These are phyloP conservation scores for Venturia oleaginea DNA, from an alignment of 2,329 filamentous ascomycete species.

Conservation along the genomic window DNA sequence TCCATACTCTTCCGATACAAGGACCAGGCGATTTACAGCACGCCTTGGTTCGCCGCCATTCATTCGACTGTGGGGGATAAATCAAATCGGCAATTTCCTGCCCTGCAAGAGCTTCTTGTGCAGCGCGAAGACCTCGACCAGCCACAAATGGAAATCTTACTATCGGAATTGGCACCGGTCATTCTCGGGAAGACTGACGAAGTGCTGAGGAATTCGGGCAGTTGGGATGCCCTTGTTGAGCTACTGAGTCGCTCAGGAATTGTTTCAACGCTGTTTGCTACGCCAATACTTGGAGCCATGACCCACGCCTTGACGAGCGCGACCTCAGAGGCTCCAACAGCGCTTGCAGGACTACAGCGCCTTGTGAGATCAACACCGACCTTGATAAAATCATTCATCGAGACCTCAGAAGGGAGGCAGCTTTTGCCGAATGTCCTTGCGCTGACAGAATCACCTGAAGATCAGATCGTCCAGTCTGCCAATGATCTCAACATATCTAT, in stretches of 20 bases:
- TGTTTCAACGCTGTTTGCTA: slow-evolving; percentile 4
- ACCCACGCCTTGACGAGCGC: slow-evolving; percentile 1
- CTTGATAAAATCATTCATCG: slow-evolving; percentile 30
- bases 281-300: neutral
- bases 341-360: slow-evolving; percentile 1
- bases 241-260: neutral
- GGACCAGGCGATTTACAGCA: slow-evolving; percentile 21
- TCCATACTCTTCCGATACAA: slow-evolving; percentile 49
- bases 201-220: neutral
- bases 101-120: slow-evolving; percentile 25
- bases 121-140: neutral
- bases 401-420: slow-evolving; percentile 37
- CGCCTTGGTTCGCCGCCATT: slow-evolving; percentile 25
- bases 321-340: neutral
- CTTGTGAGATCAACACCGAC: neutral
- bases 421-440: slow-evolving; percentile 44
- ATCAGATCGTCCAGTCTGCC: slow-evolving; percentile 40
- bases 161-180: neutral
- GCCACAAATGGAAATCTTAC: neutral
- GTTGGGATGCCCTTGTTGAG: slow-evolving; percentile 4
- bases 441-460: slow-evolving; percentile 44
- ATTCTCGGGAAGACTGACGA: slow-evolving; percentile 5
- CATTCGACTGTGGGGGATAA: slow-evolving; percentile 24
- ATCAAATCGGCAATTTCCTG: slow-evolving; percentile 22
- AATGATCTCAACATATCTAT: slow-evolving; percentile 29